phyloP scores from a whole-genome alignment of 2,329 filamentous ascomycete genomes.

The Clarireedia paspali region DNA sequence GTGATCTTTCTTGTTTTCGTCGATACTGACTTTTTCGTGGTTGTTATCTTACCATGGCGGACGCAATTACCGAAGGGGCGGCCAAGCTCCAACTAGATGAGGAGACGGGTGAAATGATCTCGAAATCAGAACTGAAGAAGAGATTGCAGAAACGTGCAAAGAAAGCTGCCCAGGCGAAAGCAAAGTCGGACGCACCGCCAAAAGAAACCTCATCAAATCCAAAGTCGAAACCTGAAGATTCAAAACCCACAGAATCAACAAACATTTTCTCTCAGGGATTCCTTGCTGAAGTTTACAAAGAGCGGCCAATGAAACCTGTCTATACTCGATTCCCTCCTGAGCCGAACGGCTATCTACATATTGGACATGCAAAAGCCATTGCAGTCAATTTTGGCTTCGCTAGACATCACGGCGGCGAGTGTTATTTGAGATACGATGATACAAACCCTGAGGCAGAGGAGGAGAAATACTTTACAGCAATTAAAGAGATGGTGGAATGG shows the following conservation, averaged over 20 bases:
- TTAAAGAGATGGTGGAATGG: constrained; percentile 82
- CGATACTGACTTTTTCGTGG: neutral
- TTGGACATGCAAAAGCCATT: constrained; percentile 93
- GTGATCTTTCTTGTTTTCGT: no score
- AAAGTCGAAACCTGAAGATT: constrained; percentile 15
- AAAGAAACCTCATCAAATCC: constrained; percentile 18
- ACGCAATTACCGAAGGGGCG: constrained; percentile 35
- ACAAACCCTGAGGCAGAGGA: constrained; percentile 94
- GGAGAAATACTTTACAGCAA: constrained; percentile 82
- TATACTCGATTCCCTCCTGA: constrained; percentile 74
- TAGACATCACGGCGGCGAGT: constrained; percentile 66
- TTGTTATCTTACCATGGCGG: constrained; percentile 34
- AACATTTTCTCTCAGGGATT: constrained; percentile 75
- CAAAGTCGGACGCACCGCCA: constrained; percentile 37
- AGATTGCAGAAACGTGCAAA: constrained; percentile 49
- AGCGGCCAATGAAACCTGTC: constrained; percentile 53
- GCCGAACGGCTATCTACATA: constrained; percentile 89
- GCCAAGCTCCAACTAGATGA: constrained; percentile 55
- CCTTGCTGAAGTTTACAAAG: constrained; percentile 62
- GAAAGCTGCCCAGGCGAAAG: constrained; percentile 46
- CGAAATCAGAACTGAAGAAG: constrained; percentile 57
- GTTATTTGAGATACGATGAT: constrained; percentile 79
- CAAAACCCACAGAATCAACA: constrained; percentile 20
- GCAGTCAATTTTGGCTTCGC: constrained; percentile 96
- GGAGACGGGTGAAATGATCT: constrained; percentile 59